Percentiles rank a stretch among this genome's conserved stretches.
These are phyloP conservation scores for Zelonia costaricensis DNA, from an alignment of 208 protist species.

Conservation along the genomic window DNA sequence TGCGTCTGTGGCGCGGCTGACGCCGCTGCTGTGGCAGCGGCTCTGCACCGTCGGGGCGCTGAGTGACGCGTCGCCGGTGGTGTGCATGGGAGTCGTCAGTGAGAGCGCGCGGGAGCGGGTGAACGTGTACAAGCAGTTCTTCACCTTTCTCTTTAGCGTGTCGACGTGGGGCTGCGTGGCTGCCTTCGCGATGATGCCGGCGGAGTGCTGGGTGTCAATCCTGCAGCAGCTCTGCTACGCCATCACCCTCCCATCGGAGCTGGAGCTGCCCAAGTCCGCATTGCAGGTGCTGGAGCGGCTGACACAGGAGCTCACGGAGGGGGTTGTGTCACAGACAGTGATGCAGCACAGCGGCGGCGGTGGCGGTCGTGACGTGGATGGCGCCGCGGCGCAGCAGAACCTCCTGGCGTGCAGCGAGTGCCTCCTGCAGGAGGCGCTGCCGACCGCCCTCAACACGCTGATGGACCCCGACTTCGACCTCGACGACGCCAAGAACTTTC, in stretches of 20 bases:
- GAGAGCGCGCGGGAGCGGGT: slow-evolving; percentile 61
- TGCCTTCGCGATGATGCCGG: slow-evolving; percentile 42
- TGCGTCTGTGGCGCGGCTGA: slow-evolving; percentile 30
- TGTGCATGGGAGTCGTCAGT: slow-evolving; percentile 62
- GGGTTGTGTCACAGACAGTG: slow-evolving; percentile 5
- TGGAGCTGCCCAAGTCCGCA: slow-evolving; percentile 68
- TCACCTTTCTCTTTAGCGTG: slow-evolving; percentile 52
- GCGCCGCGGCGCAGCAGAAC: slow-evolving; percentile 4
- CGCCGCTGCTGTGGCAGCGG: slow-evolving; percentile 50
- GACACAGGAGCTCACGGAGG: slow-evolving; percentile 30
- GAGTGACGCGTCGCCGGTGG: slow-evolving; percentile 33
- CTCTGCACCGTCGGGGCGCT: slow-evolving; percentile 42
- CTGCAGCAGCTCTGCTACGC: slow-evolving; percentile 47
- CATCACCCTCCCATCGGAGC: slow-evolving; percentile 45
- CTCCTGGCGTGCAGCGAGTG: slow-evolving; percentile 10
- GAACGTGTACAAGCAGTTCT: slow-evolving; percentile 73
- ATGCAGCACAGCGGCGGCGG: background rate
- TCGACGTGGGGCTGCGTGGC: slow-evolving; percentile 49
- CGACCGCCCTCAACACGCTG: slow-evolving; percentile 17
- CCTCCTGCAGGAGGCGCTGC: slow-evolving; percentile 27
- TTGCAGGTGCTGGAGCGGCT: slow-evolving; percentile 59
- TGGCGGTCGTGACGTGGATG: slow-evolving; percentile 7
- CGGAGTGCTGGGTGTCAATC: slow-evolving; percentile 24
- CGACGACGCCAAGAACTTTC: slow-evolving; percentile 68
- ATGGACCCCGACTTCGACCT: slow-evolving; percentile 49